A percentile compares a stretch with the other conserved stretches of the same genome.
These are phyloP conservation scores for Wallemia hederae DNA, from an alignment of 1,284 basidiomycete genomes.

Conservation along the genomic window DNA sequence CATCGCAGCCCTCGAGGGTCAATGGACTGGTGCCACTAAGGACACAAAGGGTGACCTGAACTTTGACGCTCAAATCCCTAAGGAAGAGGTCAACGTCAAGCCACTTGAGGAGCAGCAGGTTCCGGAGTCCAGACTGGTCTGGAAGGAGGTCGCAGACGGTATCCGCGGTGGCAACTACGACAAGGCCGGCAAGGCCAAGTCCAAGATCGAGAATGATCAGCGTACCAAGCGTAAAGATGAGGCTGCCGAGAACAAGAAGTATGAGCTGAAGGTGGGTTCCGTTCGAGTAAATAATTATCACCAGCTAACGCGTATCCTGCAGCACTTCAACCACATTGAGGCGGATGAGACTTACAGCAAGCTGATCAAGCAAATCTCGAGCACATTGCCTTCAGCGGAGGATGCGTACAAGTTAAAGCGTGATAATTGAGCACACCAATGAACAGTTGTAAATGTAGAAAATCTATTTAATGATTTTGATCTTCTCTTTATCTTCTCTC, in stretches of 20 bases:
- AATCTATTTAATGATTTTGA: not conserved
- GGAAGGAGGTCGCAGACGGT: conserved; percentile 64
- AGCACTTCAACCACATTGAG: conserved; percentile 39
- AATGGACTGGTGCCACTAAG: conserved; percentile 49
- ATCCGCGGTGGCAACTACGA: conserved; percentile 80
- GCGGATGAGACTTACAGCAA: conserved; percentile 20
- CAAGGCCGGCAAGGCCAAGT: conserved; percentile 64
- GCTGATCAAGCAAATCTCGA: not conserved
- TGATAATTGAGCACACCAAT: not conserved
- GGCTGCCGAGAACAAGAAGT: conserved; percentile 33
- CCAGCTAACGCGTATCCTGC: conserved; percentile 9
- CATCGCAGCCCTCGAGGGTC: conserved; percentile 40
- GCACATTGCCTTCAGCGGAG: not conserved
- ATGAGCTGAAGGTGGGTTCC: conserved; percentile 24
- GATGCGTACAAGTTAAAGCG: not conserved
- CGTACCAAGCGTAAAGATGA: conserved; percentile 67
- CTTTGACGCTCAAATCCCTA: conserved; percentile 18
- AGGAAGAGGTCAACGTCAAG: conserved; percentile 39
- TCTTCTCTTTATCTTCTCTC: not conserved
- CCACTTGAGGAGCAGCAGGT: conserved; percentile 35
- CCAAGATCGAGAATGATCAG: conserved; percentile 81
- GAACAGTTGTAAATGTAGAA: not conserved
- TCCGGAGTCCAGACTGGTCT: conserved; percentile 64
- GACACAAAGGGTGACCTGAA: conserved; percentile 9
- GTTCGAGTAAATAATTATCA: not conserved